Percentiles rank a stretch among this genome's conserved stretches.
phyloP scores from a whole-genome alignment of 441 rosid species.

The Adansonia grandidieri region DNA sequence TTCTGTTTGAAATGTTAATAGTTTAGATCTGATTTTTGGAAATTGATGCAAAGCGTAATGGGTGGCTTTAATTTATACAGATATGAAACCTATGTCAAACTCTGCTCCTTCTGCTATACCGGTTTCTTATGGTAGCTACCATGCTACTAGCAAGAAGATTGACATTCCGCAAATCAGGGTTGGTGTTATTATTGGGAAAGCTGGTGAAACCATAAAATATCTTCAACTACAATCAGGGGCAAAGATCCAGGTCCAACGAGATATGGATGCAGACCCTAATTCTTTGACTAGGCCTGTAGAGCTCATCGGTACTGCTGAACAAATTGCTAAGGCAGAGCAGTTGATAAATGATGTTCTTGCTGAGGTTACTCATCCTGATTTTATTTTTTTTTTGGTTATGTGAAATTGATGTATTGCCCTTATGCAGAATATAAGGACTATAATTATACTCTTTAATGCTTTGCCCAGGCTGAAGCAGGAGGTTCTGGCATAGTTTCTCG shows the following conservation, averaged over 20 bases:
- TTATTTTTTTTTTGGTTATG: too few species aligned
- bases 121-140: slow-evolving; percentile 67
- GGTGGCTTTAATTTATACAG: slow-evolving; percentile 30
- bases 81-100: slow-evolving; percentile 47
- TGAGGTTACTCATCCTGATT: slow-evolving; percentile 49
- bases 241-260: slow-evolving; percentile 95
- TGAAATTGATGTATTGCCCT: not conserved
- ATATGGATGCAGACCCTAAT: slow-evolving; percentile 86
- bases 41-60: slow-evolving; percentile 4
- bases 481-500: slow-evolving; percentile 77
- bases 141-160: slow-evolving; percentile 79
- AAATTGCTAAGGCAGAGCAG: slow-evolving; percentile 85
- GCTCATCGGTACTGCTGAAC: slow-evolving; percentile 79
- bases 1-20: not conserved
- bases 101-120: slow-evolving; percentile 60
- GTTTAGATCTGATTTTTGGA: not conserved
- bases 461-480: slow-evolving; percentile 82
- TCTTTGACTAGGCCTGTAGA: slow-evolving; percentile 74
- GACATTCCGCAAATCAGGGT: slow-evolving; percentile 93
- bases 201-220: slow-evolving; percentile 93
- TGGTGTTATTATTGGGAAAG: slow-evolving; percentile 96
- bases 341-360: slow-evolving; percentile 88
- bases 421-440: not conserved
- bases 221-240: slow-evolving; percentile 96
- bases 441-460: not conserved